Evolutionary conservation across 1,284 basidiomycete species (phyloP), one percentile per base, ranked within the genome.

Genomic region (Ceratobasidium sp.): DNA sequence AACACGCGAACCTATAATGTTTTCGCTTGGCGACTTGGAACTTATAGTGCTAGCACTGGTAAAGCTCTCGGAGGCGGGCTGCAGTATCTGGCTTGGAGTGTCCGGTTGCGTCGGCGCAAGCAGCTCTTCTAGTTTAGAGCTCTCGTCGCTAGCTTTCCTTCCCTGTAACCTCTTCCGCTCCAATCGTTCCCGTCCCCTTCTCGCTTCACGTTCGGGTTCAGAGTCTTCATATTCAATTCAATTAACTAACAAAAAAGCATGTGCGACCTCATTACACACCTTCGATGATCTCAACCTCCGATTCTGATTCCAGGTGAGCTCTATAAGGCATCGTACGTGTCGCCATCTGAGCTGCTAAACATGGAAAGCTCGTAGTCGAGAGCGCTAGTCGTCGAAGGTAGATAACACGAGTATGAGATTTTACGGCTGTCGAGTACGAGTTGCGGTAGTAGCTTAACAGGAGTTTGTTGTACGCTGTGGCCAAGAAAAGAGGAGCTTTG

Each of bases 231-330:
- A 28, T 5, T 11, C 14, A 9, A 55, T 43, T 67, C n/a, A 67
- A n/a, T 26, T 18, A 18, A 21, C 1, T 26, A 5, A 18, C 44
- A 7, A 8, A 26, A 43, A 16, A 11, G 26, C 6, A 50, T n/a
- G n/a, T n/a, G 5, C 18, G 18, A 47, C 4, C 11, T n/a, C 16
- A 5, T 23, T 18, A 5, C 64, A 2, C n/a, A 55, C 64, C 64
- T 35, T 67, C 64, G 18, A 67, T 44, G 13, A 67, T 21, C 49
- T 67, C 64, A 13, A 67, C 32, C n/a, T 67, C 64, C 1, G 64
- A 67, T 9, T 28, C 28, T 30, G 8, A 57, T 11, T 57, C 54
- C 30, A 30, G 35, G 7, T 30, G 54, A 57, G 13, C 9, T n/a
- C n/a, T n/a, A n/a, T n/a, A n/a, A n/a, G 54, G 21, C 54, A 57